A percentile compares a stretch with the other conserved stretches of the same genome.
Conservation (phyloP, 495 filamentous ascomycete species). For the Tetracladium setigerum region DNA sequence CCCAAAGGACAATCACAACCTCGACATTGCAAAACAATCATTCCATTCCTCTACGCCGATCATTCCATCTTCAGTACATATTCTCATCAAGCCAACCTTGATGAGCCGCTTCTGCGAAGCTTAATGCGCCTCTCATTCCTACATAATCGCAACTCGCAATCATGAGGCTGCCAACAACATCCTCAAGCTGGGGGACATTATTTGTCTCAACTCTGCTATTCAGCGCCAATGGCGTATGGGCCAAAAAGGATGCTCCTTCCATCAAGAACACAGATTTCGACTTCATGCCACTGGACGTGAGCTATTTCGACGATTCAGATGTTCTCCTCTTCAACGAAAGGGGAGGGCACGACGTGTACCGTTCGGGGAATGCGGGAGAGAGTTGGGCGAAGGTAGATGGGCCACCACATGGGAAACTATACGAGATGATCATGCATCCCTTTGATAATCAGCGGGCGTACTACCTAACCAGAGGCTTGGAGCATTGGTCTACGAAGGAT, state of each 20-base stretch:
- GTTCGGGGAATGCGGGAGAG: constrained; percentile 71
- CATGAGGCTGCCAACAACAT: constrained; percentile 19
- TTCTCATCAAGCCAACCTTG: constrained; percentile 13
- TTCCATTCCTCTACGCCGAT: not conserved
- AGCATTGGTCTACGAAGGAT: constrained; percentile 76
- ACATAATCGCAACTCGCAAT: constrained; percentile 5
- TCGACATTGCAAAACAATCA: not conserved
- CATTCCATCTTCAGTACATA: not conserved
- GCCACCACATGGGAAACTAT: constrained; percentile 52
- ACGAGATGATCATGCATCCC: constrained; percentile 61
- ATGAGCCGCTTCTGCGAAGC: constrained; percentile 7
- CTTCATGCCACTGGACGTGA: constrained; percentile 50
- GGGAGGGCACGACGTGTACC: constrained; percentile 47
- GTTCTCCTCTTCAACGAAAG: constrained; percentile 59
- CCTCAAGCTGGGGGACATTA: constrained; percentile 16
- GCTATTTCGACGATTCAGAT: constrained; percentile 85
- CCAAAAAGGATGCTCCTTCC: constrained; percentile 40
- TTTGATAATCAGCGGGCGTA: constrained; percentile 74
- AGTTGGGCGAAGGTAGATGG: constrained; percentile 60
- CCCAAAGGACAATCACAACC: not conserved
- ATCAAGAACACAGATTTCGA: constrained; percentile 50
- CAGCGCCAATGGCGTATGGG: constrained; percentile 13
- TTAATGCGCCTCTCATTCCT: constrained; percentile 17
- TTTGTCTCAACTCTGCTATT: constrained; percentile 15
- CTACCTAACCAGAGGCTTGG: constrained; percentile 52